phyloP scores from a whole-genome alignment of 2,329 filamentous ascomycete species.

The Cordyceps javanica region DNA sequence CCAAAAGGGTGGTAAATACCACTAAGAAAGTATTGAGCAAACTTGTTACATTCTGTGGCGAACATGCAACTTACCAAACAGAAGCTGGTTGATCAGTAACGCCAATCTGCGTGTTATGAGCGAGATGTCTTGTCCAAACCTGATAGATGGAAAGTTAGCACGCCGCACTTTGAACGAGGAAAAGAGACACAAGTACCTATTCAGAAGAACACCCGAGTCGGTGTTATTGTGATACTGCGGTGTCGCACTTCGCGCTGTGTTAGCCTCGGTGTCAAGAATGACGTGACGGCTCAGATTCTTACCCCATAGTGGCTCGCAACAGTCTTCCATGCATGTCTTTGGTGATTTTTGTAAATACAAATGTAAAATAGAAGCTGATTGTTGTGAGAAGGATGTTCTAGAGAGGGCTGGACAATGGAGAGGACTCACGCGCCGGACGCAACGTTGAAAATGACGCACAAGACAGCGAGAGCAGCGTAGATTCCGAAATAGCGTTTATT shows the following conservation, averaged over 20 bases:
- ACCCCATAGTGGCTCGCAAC: not conserved
- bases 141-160: not conserved
- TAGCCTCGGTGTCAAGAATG: not conserved
- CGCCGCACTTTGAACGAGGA: not conserved
- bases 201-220: not conserved
- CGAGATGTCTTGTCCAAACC: conserved; percentile 4
- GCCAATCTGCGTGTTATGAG: not conserved
- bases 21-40: conserved; percentile 22
- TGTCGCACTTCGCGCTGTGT: not conserved
- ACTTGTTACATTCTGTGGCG: no score
- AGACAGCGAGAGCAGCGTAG: not conserved
- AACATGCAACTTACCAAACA: no score
- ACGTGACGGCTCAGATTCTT: not conserved
- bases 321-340: not conserved
- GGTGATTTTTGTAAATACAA: not conserved
- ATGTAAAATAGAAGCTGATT: not conserved
- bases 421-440: not conserved
- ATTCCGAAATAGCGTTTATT: not conserved
- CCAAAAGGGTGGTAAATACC: conserved; percentile 16
- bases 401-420: not conserved
- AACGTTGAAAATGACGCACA: not conserved
- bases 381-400: not conserved
- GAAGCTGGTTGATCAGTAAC: not conserved
- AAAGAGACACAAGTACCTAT: not conserved
- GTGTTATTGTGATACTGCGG: not conserved